A percentile compares a stretch with the other conserved stretches of the same genome.
phyloP scores from a whole-genome alignment of 495 filamentous ascomycete genomes.

The Xylaria longipes region DNA sequence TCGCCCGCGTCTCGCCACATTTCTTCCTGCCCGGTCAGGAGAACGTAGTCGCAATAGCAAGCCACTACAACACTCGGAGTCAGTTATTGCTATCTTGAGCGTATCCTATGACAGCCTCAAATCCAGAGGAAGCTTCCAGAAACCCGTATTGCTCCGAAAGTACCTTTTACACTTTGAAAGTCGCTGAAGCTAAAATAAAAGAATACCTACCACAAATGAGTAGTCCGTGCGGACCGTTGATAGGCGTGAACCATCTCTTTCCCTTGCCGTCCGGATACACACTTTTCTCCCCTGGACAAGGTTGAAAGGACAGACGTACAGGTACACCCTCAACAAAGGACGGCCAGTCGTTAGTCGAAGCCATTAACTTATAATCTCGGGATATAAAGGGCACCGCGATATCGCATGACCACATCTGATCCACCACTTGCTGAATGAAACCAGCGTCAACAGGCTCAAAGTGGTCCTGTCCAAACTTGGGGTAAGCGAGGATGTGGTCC shows the following conservation, averaged over 20 bases:
- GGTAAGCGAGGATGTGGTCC: slow-evolving; percentile 8
- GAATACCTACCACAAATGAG: slow-evolving; percentile 4
- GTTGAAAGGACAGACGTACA: not conserved
- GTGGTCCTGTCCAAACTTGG: not conserved
- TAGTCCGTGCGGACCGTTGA: not conserved
- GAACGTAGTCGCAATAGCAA: slow-evolving; percentile 19
- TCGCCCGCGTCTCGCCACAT: slow-evolving; percentile 10
- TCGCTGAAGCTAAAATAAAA: not conserved
- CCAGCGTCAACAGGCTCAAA: slow-evolving; percentile 9
- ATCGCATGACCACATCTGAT: slow-evolving; percentile 14
- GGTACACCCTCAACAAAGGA: not conserved
- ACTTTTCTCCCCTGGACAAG: slow-evolving; percentile 12
- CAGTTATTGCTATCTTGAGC: not conserved
- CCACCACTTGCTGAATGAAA: not conserved
- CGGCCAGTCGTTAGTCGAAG: slow-evolving; percentile 7
- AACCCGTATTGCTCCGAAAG: not conserved
- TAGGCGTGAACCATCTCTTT: slow-evolving; percentile 7
- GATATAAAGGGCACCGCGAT: slow-evolving; percentile 5
- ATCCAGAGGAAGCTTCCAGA: not conserved
- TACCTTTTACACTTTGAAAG: not conserved
- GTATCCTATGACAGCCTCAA: not conserved
- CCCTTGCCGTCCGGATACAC: slow-evolving; percentile 3
- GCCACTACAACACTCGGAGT: not conserved
- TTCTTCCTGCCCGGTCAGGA: not conserved
- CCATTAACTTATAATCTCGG: slow-evolving; percentile 8